A percentile compares a stretch with the other conserved stretches of the same genome.
Evolutionary conservation across 2,329 filamentous ascomycete species (phyloP).

Genomic region (Aureobasidium melanogenum): DNA sequence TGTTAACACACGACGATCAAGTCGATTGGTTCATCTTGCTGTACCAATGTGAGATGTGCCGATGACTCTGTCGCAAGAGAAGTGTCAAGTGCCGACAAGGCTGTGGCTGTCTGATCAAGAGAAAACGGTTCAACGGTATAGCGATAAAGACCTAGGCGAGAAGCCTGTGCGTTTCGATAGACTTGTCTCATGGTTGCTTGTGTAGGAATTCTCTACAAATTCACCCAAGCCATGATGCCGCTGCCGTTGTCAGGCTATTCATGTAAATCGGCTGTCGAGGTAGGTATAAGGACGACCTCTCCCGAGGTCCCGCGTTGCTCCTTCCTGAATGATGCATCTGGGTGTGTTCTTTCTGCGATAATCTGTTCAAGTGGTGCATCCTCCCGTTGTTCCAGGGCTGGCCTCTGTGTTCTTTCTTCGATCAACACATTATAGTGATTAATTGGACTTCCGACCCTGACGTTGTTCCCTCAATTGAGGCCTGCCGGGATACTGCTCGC

Average conservation of each 20-base stretch:
- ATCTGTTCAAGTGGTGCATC: not conserved
- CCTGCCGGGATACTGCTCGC: not conserved
- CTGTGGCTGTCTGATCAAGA: not conserved
- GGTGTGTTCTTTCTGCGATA: not conserved
- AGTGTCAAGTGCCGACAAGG: not conserved
- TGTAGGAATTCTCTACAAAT: not conserved
- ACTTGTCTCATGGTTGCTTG: not conserved
- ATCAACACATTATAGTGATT: too few species aligned
- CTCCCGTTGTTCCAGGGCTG: not conserved
- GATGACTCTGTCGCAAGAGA: not conserved
- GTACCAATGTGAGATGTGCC: too few species aligned
- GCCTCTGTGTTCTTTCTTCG: too few species aligned
- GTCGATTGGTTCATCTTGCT: too few species aligned
- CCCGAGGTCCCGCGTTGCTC: not conserved
- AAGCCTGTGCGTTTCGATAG: slow-evolving; percentile 6
- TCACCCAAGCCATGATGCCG: not conserved
- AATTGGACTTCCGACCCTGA: not conserved
- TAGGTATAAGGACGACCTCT: not conserved
- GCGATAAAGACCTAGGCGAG: not conserved
- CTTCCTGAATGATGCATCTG: not conserved
- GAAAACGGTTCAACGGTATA: not conserved
- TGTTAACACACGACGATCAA: too few species aligned
- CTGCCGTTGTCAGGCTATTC: not conserved
- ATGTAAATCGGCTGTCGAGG: not conserved
- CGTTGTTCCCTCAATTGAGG: not conserved